A percentile compares a stretch with the other conserved stretches of the same genome.
Conservation (phyloP, 2,329 filamentous ascomycete species). For the Amauroascus verrucosus region DNA sequence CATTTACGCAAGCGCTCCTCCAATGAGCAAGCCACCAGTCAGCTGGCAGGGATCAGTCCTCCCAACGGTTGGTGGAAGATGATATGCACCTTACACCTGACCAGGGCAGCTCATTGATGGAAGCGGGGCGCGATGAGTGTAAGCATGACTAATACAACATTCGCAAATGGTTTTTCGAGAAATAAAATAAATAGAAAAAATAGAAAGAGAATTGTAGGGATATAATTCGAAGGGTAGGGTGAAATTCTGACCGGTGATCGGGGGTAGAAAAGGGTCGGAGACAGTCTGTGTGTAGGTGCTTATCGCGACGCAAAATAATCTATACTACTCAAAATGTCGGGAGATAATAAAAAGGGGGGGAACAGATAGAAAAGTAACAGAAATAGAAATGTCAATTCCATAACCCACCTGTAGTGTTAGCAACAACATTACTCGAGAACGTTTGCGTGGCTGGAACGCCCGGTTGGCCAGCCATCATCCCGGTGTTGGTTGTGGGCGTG, state of each 20-base stretch:
- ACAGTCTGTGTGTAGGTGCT: no score
- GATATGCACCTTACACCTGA: neutral
- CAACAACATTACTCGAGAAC: neutral
- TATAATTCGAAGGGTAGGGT: no score
- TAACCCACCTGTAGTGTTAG: neutral
- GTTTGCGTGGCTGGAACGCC: neutral
- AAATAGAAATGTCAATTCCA: neutral
- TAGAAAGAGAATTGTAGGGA: neutral
- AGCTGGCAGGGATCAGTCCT: neutral
- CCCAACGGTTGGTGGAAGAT: neutral
- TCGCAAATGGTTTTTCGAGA: neutral
- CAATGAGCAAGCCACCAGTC: constrained; percentile 1
- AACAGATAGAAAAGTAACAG: no score
- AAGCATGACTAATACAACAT: neutral
- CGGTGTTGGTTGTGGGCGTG: neutral
- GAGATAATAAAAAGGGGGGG: no score
- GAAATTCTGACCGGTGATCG: no score
- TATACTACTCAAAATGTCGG: no score
- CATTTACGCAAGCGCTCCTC: neutral
- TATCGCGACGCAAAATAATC: no score
- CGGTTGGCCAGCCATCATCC: neutral
- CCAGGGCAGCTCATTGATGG: neutral
- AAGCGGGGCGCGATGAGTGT: constrained; percentile 2
- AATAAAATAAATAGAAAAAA: neutral
- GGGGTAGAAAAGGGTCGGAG: no score